Conservation (phyloP, 441 rosid species). For the Metrosideros polymorpha region DNA sequence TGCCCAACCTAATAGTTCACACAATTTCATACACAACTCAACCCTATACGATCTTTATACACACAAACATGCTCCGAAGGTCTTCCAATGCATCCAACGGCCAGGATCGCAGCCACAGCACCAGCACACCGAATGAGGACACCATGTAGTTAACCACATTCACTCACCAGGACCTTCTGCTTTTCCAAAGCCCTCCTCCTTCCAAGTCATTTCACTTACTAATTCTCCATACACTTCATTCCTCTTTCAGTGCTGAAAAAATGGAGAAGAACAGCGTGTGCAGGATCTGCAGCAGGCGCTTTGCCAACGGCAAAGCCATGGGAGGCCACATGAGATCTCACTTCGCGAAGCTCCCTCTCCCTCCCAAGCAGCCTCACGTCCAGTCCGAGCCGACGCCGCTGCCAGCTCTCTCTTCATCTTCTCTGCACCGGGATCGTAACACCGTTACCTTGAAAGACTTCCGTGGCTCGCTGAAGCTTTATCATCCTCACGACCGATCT, state of each 20-base stretch:
- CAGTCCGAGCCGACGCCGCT: neutral
- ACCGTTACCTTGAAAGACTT: neutral
- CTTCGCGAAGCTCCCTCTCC: constrained; percentile 27
- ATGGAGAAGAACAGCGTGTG: constrained; percentile 25
- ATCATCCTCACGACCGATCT: neutral
- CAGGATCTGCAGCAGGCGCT: constrained; percentile 45
- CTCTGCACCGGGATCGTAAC: neutral
- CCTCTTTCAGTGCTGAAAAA: neutral
- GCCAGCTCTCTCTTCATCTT: neutral
- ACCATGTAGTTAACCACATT: neutral
- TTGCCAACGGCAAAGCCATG: constrained; percentile 60
- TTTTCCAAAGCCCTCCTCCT: neutral
- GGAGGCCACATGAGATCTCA: constrained; percentile 79
- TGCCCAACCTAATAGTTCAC: neutral
- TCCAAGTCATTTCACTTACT: neutral
- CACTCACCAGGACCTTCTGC: neutral
- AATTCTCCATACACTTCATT: neutral
- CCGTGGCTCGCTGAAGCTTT: neutral
- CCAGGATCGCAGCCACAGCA: neutral
- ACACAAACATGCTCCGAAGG: neutral
- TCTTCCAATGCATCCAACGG: neutral
- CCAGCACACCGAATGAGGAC: neutral
- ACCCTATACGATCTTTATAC: neutral
- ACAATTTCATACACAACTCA: neutral
- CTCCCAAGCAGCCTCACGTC: constrained; percentile 13